These are phyloP conservation scores for Rosa persica DNA, from an alignment of 306 rosid species.

Conservation along the genomic window DNA sequence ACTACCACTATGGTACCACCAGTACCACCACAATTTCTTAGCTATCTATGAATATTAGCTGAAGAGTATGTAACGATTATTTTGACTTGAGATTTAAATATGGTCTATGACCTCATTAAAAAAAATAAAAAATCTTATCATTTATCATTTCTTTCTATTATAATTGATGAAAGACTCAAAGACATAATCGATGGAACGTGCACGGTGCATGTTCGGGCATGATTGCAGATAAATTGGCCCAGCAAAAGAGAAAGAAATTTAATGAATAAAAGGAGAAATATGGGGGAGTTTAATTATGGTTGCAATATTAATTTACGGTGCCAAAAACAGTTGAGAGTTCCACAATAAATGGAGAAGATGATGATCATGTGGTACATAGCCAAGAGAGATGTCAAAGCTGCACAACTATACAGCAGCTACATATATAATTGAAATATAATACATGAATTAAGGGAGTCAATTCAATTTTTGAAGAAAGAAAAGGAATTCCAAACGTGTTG, in stretches of 20 bases:
- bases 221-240: background rate
- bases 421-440: background rate
- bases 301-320: background rate
- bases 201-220: background rate
- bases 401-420: constrained; percentile 1
- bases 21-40: too few species aligned
- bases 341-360: background rate
- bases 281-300: background rate
- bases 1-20: too few species aligned
- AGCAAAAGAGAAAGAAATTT: background rate
- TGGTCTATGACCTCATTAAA: too few species aligned
- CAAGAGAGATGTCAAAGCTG: background rate
- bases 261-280: background rate
- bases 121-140: too few species aligned
- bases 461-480: background rate
- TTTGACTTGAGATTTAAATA: too few species aligned
- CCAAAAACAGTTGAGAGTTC: constrained; percentile 7
- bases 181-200: background rate
- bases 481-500: constrained; percentile 11
- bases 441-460: background rate
- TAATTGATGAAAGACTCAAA: background rate
- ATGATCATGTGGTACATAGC: background rate
- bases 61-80: too few species aligned
- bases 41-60: too few species aligned
- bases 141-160: background rate